phyloP scores from a whole-genome alignment of 2,329 filamentous ascomycete genomes.

The Aphanoascus verrucosus region DNA sequence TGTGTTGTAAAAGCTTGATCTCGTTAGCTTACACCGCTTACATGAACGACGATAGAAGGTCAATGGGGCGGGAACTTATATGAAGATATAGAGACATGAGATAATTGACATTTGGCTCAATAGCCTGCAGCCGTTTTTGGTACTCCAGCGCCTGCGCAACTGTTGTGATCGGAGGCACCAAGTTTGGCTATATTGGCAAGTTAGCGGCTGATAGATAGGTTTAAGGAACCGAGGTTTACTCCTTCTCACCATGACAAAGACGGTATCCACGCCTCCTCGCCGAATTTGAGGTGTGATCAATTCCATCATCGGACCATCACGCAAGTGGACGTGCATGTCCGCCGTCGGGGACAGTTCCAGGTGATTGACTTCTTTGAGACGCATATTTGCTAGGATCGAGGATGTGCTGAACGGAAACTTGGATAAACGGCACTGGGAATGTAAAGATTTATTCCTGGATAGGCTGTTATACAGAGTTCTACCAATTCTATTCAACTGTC shows the following conservation, averaged over 20 bases:
- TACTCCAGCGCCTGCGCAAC: constrained; percentile 57
- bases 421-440: neutral
- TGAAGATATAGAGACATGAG: constrained; percentile 63
- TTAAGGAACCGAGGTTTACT: neutral
- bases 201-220: constrained; percentile 26
- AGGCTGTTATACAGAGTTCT: neutral
- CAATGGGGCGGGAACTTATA: constrained; percentile 9
- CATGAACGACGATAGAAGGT: neutral
- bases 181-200: constrained; percentile 44
- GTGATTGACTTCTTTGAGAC: constrained; percentile 9
- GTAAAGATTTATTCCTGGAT: neutral
- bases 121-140: constrained; percentile 47
- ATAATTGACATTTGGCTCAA: constrained; percentile 54
- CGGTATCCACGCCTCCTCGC: constrained; percentile 55
- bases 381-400: constrained; percentile 7
- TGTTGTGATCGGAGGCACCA: constrained; percentile 53
- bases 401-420: neutral
- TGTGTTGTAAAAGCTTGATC: constrained; percentile 36
- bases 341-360: constrained; percentile 14
- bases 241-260: constrained; percentile 41
- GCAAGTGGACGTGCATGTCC: constrained; percentile 48
- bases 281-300: constrained; percentile 45
- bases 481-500: neutral
- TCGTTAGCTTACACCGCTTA: neutral
- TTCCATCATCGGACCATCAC: constrained; percentile 55